Evolutionary conservation across 768 basidiomycete species (phyloP), one percentile per base, ranked within the genome.

Genomic region (Psilocybe azurescens): DNA sequence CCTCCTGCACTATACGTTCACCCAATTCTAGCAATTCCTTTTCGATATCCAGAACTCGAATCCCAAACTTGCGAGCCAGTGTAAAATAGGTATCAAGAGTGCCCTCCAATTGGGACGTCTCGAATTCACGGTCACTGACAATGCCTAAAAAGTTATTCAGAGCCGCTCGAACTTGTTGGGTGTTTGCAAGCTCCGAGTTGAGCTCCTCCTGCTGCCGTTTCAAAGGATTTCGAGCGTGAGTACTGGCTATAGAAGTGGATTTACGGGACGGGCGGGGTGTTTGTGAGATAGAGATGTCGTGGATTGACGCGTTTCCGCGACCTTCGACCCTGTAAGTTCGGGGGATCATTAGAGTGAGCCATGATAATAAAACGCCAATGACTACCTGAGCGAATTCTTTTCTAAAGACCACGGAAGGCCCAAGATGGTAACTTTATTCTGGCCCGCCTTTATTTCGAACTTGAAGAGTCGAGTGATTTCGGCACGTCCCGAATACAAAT

Each of bases 251-350:
- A 9, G 73, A 71, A 3, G 70, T 64, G 5, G 56, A 60, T 11
- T 52, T 3, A 4, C 7, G 30, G 10, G 67, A 33, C 11, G 60
- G 56, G 9, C 30, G 54, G 5, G 2, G 3, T 39, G 70, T 65
- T 53, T 59, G 57, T 2, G 32, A 44, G 16, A 60, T 47, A 32
- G 41, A 36, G n/a, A 54, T 49, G 60, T 81, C 78, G 53, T 78
- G 77, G 55, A 81, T 79, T 0, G 75, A 75, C 3, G 77, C 79
- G 13, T 66, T 59, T 20, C 79, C 79, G 36, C 70, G 67, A 1
- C 79, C 80, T 69, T 80, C 77, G 2, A 80, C 77, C 58, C 79
- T 81, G 24, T 14, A 20, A 24, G 16, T 39, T 18, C 11, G 33
- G 3, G 32, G 1, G 13, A 50, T 14, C 9, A 44, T 44, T n/a